phyloP scores from a whole-genome alignment of 1,284 basidiomycete species.

The Microbotryum intermedium region DNA sequence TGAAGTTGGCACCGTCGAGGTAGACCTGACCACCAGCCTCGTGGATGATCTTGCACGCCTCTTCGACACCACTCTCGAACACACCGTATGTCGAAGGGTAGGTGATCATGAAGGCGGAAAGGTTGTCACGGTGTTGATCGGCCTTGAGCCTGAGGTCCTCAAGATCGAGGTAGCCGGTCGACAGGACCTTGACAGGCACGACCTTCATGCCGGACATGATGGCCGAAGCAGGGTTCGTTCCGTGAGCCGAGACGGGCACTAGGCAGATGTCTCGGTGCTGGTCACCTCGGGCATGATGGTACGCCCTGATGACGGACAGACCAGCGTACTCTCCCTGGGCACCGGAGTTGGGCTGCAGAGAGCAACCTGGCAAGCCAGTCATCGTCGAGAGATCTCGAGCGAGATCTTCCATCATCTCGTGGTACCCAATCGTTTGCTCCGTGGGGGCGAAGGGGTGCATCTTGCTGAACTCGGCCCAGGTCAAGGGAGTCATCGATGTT shows the following conservation, averaged over 20 bases:
- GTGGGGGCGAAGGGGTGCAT: slow-evolving; percentile 89
- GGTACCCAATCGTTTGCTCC: slow-evolving; percentile 85
- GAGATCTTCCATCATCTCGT: slow-evolving; percentile 76
- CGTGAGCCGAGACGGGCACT: slow-evolving; percentile 91
- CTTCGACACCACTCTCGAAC: slow-evolving; percentile 75
- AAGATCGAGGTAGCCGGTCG: slow-evolving; percentile 82
- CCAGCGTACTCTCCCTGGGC: slow-evolving; percentile 94
- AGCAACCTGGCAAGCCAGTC: slow-evolving; percentile 90
- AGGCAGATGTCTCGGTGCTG: slow-evolving; percentile 82
- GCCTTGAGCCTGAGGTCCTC: slow-evolving; percentile 79
- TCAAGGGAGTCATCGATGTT: slow-evolving; percentile 91
- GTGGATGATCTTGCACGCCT: slow-evolving; percentile 89
- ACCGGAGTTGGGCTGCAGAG: slow-evolving; percentile 94
- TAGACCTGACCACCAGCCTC: slow-evolving; percentile 95
- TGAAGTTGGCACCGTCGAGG: slow-evolving; percentile 92
- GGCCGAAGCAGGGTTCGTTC: slow-evolving; percentile 90
- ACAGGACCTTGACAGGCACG: slow-evolving; percentile 79
- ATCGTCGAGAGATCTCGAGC: slow-evolving; percentile 84
- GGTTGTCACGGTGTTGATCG: slow-evolving; percentile 76
- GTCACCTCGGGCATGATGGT: slow-evolving; percentile 81
- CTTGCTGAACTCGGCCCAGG: slow-evolving; percentile 80
- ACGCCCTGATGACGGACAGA: slow-evolving; percentile 84
- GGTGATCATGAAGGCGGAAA: slow-evolving; percentile 91
- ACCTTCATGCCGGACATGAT: slow-evolving; percentile 97
- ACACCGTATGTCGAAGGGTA: slow-evolving; percentile 82